Evolutionary conservation across 2,329 filamentous ascomycete genomes (phyloP), one percentile per base, ranked within the genome.

Genomic region (Fusarium buharicum): DNA sequence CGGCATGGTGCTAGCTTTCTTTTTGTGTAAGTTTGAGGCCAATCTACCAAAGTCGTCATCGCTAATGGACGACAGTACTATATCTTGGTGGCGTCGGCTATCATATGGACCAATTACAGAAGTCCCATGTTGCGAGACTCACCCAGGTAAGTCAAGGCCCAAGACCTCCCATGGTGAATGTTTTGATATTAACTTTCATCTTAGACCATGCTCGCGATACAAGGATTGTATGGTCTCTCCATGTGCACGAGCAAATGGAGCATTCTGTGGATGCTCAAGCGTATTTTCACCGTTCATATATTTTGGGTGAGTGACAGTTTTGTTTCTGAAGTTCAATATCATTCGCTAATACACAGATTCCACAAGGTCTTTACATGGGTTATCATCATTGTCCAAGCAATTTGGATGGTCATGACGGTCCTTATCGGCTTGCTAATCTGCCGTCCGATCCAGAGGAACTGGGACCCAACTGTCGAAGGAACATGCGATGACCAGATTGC

Each of bases 401-500:
- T 70, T 20, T 69, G 74, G 74, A 53, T 56, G n/a, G 17, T 64
- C 28, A 64, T 56, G 40, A 71, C 70, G 10, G 49, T 73, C 11
- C 65, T 72, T n/a, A 66, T 69, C 36, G 64, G 64, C 1, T 61
- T 75, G 46, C 49, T 72, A 4, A 66, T 72, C 43, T 75, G 70
- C 57, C 61, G 55, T 3, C 67, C 70, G 12, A 66, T 71, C 47
- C 50, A 54, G 31, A 68, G 65, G 40, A 70, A 66, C 39, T 71
- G 66, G 55, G 69, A 74, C 30, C 66, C 66, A 3, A 67, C 71
- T 3, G 68, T 70, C 34, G 41, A 56, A 17, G 73, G 76, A 20
- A 72, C 68, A 4, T 79, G 77, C 46, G 76, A 76, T 18, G 71
- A 77, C 55, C 70, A 77, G 38, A 71, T 74, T 33, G 72, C 73